Conservation (phyloP, 2,329 filamentous ascomycete species). For the Macroventuria anomochaeta region DNA sequence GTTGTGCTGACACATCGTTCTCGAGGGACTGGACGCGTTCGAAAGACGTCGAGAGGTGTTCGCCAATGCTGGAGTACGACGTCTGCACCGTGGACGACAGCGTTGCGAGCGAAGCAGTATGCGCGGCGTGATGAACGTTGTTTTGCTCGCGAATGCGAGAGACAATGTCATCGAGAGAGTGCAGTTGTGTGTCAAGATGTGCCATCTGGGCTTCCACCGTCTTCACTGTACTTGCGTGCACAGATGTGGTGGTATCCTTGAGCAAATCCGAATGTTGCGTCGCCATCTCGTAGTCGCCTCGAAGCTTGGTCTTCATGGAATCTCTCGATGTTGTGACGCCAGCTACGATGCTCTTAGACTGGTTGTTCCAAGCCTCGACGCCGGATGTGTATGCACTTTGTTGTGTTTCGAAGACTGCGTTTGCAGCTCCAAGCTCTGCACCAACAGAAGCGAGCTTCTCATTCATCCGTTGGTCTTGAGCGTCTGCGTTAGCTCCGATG, state of each 20-base stretch:
- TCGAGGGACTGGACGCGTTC: constrained; percentile 73
- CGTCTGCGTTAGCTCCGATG: constrained; percentile 74
- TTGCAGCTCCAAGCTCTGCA: constrained; percentile 69
- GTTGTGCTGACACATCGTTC: constrained; percentile 68
- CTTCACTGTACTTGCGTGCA: constrained; percentile 87
- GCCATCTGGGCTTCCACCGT: constrained; percentile 89
- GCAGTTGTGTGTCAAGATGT: constrained; percentile 87
- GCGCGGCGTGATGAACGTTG: constrained; percentile 73
- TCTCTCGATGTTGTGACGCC: constrained; percentile 77
- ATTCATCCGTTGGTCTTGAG: constrained; percentile 74
- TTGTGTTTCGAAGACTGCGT: constrained; percentile 68
- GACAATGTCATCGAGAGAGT: constrained; percentile 89
- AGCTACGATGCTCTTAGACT: constrained; percentile 72
- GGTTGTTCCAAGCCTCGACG: constrained; percentile 76
- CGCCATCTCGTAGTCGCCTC: constrained; percentile 82
- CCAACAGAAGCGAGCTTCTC: constrained; percentile 68
- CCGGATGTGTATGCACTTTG: constrained; percentile 70
- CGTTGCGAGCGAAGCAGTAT: constrained; percentile 68
- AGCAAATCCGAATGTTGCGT: constrained; percentile 84
- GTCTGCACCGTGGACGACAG: constrained; percentile 73
- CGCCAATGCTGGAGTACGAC: constrained; percentile 74
- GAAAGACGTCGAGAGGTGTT: constrained; percentile 73
- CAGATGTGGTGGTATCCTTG: constrained; percentile 80
- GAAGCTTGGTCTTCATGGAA: constrained; percentile 78
- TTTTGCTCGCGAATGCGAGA: constrained; percentile 82